Evolutionary conservation across 768 basidiomycete genomes (phyloP), one percentile per base, ranked within the genome.

Genomic region (Mycena indigotica): DNA sequence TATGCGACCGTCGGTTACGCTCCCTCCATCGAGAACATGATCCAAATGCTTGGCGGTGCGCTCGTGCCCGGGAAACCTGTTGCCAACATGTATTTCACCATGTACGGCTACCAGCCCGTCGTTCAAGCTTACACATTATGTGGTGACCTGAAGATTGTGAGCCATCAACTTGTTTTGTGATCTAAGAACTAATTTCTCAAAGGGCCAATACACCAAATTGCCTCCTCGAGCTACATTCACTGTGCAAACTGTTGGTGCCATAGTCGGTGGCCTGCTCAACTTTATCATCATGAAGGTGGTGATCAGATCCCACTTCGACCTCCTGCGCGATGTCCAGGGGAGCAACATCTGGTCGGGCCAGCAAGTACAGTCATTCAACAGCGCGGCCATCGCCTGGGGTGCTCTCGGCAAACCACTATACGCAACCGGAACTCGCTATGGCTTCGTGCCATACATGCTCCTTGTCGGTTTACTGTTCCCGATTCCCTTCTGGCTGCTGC

Each of bases 211-310:
- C 63, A 74, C 78, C 16, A 86, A 86, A 70, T 75, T 86, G 19
- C 82, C 85, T 13, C 85, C 85, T 4, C 76, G 81, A n/a, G 75
- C 76, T 40, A 80, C 84, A 3, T 86, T 87, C 63, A 67, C 70
- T 15, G 79, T 82, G 4, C 85, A 87, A 64, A 68, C 71, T 19
- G 63, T 79, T 41, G 85, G 86, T 3, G 79, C 84, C 15, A 69
- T 86, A 30, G 71, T 86, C 25, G 80, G 82, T 16, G 78, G 76
- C 26, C 69, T 82, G 51, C 68, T 81, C 28, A 79, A 80, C 65
- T 79, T 73, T 46, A 76, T 83, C 28, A 71, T 86, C 45, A 83
- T 84, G 80, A 81, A 78, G 64, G 75, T 74, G 2, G 62, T 75
- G 25, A 45, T 73, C 41, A 52, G 30, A n/a, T 30, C 69, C 4